A percentile compares a stretch with the other conserved stretches of the same genome.
phyloP scores from a whole-genome alignment of 345 rosid genomes.

The Eutrema heterophyllum region DNA sequence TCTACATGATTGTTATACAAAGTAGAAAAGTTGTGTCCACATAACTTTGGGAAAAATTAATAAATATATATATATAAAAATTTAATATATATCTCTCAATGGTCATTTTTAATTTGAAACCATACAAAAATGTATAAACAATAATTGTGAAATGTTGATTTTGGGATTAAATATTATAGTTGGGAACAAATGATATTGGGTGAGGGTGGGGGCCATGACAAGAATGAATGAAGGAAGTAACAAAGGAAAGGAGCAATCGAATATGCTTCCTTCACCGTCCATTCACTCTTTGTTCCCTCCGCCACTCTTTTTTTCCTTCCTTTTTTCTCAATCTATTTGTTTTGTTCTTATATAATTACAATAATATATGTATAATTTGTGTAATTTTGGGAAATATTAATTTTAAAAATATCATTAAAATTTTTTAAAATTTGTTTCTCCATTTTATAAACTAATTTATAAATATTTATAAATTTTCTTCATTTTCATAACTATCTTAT shows the following conservation, averaged over 20 bases:
- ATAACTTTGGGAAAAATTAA: background rate
- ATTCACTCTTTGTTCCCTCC: constrained; percentile 18
- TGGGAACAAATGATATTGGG: constrained; percentile 22
- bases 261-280: constrained; percentile 26
- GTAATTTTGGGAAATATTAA: too few species aligned
- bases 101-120: background rate
- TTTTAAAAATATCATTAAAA: too few species aligned
- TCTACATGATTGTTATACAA: constrained; percentile 8
- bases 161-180: constrained; percentile 13
- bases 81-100: background rate
- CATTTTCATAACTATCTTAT: too few species aligned
- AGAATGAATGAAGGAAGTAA: constrained; percentile 11
- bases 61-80: background rate
- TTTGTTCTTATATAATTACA: too few species aligned
- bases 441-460: too few species aligned
- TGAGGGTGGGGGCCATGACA: constrained; percentile 18
- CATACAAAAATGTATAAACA: background rate
- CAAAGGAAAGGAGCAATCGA: constrained; percentile 8
- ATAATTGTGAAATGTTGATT: constrained; percentile 7
- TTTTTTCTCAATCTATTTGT: too few species aligned
- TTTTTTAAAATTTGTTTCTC: too few species aligned
- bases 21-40: background rate
- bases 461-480: too few species aligned
- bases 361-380: too few species aligned
- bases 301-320: background rate